Evolutionary conservation across 345 rosid species (phyloP).

Genomic region (Lepidium sativum): DNA sequence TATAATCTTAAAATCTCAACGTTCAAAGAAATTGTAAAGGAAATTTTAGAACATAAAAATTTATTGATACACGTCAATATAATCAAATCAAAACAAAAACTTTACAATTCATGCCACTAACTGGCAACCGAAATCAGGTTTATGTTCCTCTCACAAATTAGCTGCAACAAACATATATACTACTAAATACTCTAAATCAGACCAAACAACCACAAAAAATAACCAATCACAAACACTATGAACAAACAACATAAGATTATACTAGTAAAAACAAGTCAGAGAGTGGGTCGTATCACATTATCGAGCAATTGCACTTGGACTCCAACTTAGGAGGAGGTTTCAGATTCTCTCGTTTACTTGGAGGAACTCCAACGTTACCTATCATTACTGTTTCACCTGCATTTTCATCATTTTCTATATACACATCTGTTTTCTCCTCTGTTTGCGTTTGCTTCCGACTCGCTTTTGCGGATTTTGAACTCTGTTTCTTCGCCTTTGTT

Average conservation of each 20-base stretch:
- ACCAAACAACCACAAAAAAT: background rate
- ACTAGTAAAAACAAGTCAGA: background rate
- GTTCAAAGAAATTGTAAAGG: background rate
- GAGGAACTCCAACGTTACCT: constrained; percentile 56
- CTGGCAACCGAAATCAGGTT: constrained; percentile 4
- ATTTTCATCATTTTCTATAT: constrained; percentile 78
- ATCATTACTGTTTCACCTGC: constrained; percentile 41
- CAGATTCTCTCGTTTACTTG: background rate
- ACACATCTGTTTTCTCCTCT: constrained; percentile 33
- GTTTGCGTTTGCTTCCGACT: constrained; percentile 49
- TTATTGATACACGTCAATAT: constrained; percentile 9
- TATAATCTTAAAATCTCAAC: too few species aligned
- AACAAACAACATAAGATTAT: constrained; percentile 6
- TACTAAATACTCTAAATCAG: constrained; percentile 5
- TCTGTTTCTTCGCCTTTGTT: constrained; percentile 35
- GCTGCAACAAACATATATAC: constrained; percentile 16
- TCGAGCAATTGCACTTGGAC: constrained; percentile 94
- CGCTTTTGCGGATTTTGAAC: constrained; percentile 46
- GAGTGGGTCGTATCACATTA: constrained; percentile 53
- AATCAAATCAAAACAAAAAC: constrained; percentile 20
- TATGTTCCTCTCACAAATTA: constrained; percentile 19
- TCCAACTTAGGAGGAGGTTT: constrained; percentile 91
- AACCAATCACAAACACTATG: constrained; percentile 4
- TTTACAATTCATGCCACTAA: constrained; percentile 31
- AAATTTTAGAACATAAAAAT: background rate